Evolutionary conservation across 2,329 filamentous ascomycete species (phyloP).

Genomic region (Byssothecium circinans): DNA sequence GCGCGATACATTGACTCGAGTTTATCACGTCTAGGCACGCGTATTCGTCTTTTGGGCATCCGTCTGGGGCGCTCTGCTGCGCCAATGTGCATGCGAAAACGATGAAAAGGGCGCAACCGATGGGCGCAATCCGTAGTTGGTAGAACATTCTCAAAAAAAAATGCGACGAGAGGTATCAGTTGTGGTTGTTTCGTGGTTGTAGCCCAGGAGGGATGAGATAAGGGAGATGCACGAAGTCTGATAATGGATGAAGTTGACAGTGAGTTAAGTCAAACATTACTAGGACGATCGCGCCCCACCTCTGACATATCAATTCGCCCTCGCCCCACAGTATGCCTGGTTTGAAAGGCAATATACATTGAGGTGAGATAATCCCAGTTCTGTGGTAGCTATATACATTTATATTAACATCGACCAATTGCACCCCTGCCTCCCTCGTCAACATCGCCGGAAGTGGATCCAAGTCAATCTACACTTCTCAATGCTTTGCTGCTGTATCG

Average conservation of each 20-base stretch:
- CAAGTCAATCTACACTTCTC: constrained; percentile 3
- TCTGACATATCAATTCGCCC: too few relatives aligned
- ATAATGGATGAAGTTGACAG: too few relatives aligned
- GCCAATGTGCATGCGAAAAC: constrained; percentile 2
- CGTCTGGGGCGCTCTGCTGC: constrained; percentile 6
- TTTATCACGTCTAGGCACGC: constrained; percentile 29
- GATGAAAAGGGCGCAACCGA: constrained; percentile 6
- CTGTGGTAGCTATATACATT: neutral
- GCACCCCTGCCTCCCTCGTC: constrained; percentile 1
- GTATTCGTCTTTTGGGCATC: constrained; percentile 26
- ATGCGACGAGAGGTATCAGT: neutral
- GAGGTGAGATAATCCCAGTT: neutral
- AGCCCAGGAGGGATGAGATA: neutral
- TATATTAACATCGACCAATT: neutral
- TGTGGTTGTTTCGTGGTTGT: neutral
- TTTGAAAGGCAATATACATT: constrained; percentile 5
- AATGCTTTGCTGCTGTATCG: neutral
- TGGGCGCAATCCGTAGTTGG: neutral
- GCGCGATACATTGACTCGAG: constrained; percentile 24
- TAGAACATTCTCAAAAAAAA: constrained; percentile 9
- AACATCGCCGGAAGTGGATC: constrained; percentile 1
- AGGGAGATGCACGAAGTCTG: neutral
- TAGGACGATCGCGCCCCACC: too few relatives aligned
- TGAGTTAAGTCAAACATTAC: too few relatives aligned
- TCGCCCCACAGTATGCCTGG: constrained; percentile 17